These are phyloP conservation scores for Terfezia claveryi DNA, from an alignment of 495 filamentous ascomycete species.

Conservation along the genomic window DNA sequence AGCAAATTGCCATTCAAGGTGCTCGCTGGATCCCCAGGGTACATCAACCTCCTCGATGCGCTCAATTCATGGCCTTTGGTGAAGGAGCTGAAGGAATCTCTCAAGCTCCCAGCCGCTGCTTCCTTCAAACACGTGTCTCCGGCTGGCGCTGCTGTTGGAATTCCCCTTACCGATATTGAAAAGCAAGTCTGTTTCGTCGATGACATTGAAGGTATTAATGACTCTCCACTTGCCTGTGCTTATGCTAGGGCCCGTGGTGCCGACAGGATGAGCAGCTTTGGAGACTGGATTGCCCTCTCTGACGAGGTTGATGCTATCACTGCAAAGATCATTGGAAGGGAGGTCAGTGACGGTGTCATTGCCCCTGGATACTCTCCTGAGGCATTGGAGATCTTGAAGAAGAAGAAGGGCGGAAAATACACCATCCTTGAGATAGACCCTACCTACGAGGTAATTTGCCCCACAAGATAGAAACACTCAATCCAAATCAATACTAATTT, in stretches of 20 bases:
- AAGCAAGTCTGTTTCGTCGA: conserved; percentile 96
- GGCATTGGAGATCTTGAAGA: conserved; percentile 75
- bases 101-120: conserved; percentile 75
- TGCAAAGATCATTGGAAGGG: conserved; percentile 87
- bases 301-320: conserved; percentile 75
- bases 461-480: too few species aligned
- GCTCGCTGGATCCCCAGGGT: conserved; percentile 75
- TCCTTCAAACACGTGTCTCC: conserved; percentile 99
- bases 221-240: conserved; percentile 68
- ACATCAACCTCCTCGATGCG: conserved; percentile 90
- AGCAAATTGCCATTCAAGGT: conserved; percentile 83
- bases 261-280: conserved; percentile 93
- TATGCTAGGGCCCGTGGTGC: conserved; percentile 88
- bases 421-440: conserved; percentile 87
- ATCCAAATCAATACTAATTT: background rate
- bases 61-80: conserved; percentile 93
- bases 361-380: conserved; percentile 66
- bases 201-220: conserved; percentile 71
- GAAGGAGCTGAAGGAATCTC: conserved; percentile 79
- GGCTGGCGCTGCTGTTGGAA: conserved; percentile 81
- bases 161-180: conserved; percentile 65
- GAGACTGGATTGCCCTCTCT: conserved; percentile 83
- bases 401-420: conserved; percentile 97
- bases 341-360: conserved; percentile 93
- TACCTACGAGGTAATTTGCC: conserved; percentile 33